These are phyloP conservation scores for Singerocomus rubriflavus DNA, from an alignment of 1,284 basidiomycete species.

Conservation along the genomic window DNA sequence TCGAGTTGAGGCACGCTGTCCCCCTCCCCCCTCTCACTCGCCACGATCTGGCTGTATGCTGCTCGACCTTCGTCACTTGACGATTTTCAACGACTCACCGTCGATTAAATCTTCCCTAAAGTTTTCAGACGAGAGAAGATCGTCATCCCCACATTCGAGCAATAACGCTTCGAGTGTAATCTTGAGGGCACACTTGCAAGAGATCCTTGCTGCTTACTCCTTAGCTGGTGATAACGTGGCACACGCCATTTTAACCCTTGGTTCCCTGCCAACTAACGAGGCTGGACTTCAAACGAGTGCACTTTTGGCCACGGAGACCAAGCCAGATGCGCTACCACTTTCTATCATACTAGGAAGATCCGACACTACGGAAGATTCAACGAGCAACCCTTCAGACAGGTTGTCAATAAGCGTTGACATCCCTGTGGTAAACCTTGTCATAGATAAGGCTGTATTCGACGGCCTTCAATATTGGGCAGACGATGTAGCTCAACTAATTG, in stretches of 20 bases:
- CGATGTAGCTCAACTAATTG: slow-evolving; percentile 71
- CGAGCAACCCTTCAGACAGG: slow-evolving; percentile 15
- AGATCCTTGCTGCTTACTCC: slow-evolving; percentile 49
- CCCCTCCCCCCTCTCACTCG: slow-evolving; percentile 40
- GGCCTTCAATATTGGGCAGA: slow-evolving; percentile 84
- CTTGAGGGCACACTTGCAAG: slow-evolving; percentile 34
- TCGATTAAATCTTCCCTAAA: slow-evolving; percentile 33
- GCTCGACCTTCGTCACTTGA: slow-evolving; percentile 60
- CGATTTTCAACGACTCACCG: slow-evolving; percentile 36
- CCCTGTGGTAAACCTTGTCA: slow-evolving; percentile 60
- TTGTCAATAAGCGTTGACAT: slow-evolving; percentile 50
- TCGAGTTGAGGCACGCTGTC: slow-evolving; percentile 59
- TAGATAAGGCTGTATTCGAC: slow-evolving; percentile 68
- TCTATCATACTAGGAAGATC: slow-evolving; percentile 22
- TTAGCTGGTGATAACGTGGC: slow-evolving; percentile 30
- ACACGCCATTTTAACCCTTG: slow-evolving; percentile 25
- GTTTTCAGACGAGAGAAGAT: slow-evolving; percentile 36
- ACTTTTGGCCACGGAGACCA: slow-evolving; percentile 27
- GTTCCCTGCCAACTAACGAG: slow-evolving; percentile 19
- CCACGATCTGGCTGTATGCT: slow-evolving; percentile 65
- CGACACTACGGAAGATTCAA: slow-evolving; percentile 5
- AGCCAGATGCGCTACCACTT: slow-evolving; percentile 18
- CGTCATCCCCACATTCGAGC: neutral
- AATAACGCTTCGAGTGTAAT: slow-evolving; percentile 13
- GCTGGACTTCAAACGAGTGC: slow-evolving; percentile 13